A percentile compares a stretch with the other conserved stretches of the same genome.
Evolutionary conservation across 768 basidiomycete species (phyloP).

Genomic region (Artomyces pyxidatus): DNA sequence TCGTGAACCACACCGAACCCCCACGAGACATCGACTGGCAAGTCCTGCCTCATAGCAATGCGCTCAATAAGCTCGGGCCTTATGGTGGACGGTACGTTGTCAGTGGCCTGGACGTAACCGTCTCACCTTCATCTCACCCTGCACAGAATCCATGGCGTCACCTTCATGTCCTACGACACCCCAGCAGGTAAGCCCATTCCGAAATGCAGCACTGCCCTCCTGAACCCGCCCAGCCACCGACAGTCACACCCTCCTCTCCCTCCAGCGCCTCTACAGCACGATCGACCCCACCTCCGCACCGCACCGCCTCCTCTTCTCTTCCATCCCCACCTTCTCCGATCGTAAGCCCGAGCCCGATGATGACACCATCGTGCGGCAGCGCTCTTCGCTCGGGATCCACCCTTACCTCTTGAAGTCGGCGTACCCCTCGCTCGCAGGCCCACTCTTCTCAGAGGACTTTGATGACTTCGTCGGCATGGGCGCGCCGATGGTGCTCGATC

Average conservation of each 20-base stretch:
- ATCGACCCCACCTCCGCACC: constrained; percentile 32
- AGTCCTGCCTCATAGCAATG: constrained; percentile 19
- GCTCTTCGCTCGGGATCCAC: constrained; percentile 23
- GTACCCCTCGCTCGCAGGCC: constrained; percentile 53
- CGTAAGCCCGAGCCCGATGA: constrained; percentile 23
- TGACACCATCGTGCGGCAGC: constrained; percentile 20
- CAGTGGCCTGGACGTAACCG: not conserved
- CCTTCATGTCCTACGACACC: constrained; percentile 38
- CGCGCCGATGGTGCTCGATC: constrained; percentile 66
- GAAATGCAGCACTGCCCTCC: too few relatives aligned
- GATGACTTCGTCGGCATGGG: constrained; percentile 61
- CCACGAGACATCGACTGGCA: constrained; percentile 51
- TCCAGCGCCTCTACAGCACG: constrained; percentile 71
- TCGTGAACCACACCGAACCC: constrained; percentile 27
- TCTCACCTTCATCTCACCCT: not conserved
- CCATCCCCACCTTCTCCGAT: constrained; percentile 53
- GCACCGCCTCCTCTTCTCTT: constrained; percentile 64
- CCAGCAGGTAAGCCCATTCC: constrained; percentile 20
- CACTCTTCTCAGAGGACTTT: constrained; percentile 72
- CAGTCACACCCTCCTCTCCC: constrained; percentile 64
- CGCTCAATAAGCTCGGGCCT: constrained; percentile 20
- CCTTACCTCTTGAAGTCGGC: constrained; percentile 44
- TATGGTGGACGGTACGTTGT: constrained; percentile 23
- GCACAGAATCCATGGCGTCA: constrained; percentile 57
- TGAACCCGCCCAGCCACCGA: constrained; percentile 24